These are phyloP conservation scores for Mycena leptocephala DNA, from an alignment of 768 basidiomycete genomes.

Conservation along the genomic window DNA sequence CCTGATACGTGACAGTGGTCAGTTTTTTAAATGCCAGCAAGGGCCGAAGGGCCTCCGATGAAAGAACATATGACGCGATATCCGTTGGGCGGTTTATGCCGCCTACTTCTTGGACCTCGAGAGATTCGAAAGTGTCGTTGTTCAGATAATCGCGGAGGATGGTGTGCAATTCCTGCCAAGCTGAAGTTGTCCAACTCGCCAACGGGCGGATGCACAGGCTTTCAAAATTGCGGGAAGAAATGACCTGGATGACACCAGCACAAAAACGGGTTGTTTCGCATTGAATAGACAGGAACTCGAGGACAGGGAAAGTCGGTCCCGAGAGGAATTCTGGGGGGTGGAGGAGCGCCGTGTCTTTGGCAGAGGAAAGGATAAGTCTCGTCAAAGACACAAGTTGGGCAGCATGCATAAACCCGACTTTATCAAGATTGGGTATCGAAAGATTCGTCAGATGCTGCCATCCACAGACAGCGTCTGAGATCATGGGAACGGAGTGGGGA, in stretches of 20 bases:
- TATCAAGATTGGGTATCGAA: conserved; percentile 8
- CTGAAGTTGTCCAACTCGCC: conserved; percentile 9
- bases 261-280: conserved; percentile 22
- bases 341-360: neutral
- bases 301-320: conserved; percentile 4
- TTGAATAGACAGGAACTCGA: neutral
- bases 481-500: neutral
- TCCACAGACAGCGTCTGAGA: conserved; percentile 24
- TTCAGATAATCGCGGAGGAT: conserved; percentile 14
- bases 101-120: neutral
- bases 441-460: conserved; percentile 17
- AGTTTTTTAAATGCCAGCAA: conserved; percentile 4
- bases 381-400: conserved; percentile 1
- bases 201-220: neutral
- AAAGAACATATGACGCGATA: neutral
- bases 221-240: conserved; percentile 18
- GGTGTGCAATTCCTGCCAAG: conserved; percentile 22
- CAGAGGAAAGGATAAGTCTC: neutral
- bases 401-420: conserved; percentile 8
- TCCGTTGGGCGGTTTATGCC: neutral
- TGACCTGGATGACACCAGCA: neutral
- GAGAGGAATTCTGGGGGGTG: conserved; percentile 16
- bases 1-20: neutral
- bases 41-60: conserved; percentile 14
- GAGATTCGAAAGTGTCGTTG: neutral